Base-by-base conservation (phyloP, 768 basidiomycete genomes). In the Hemileccinum impolitum region DNA sequence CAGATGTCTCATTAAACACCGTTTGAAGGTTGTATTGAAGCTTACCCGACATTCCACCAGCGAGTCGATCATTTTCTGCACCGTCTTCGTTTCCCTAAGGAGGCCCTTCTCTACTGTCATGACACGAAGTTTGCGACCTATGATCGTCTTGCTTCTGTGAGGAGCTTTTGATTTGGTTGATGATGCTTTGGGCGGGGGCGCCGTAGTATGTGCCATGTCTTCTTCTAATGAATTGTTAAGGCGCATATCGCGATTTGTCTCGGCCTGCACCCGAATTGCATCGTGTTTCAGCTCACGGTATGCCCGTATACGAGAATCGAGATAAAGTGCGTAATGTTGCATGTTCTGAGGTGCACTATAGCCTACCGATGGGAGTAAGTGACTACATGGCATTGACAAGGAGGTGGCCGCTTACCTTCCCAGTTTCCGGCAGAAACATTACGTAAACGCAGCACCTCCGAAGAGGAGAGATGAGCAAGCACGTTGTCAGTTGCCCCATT, bases 51-150 rank as follows among this genome's bases (percentile, higher is more conserved):
- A 93, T 65, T 91, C 89, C 28, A 94, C 79, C 55, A 98, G 71
- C 1, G 87, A 66, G 64, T 95, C 92, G 59, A 98, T 85, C 82
- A 93, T 86, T 58, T 75, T 77, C 69, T 98, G 94, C 1, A 98
- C 92, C 23, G 82, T 80, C 68, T 84, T 89, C 2, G 93, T 95
- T 70, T 99, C 96, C 52, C 94, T 78, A 42, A 99, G 68, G 38
- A 98, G 68, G 3, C 96, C 96, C 66, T 97, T 97, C 68, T 99
- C 96, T 19, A 98, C 95, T 0, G 90, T 87, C 82, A 99, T 86
- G 25, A 85, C 77, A 51, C 94, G 76, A 56, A 99, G 70, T 61
- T 96, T 94, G 57, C 92, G 73, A 15, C 91, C 90, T 62, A 80
- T 76, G 15, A 90, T 77, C 0, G 87, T 91, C 69, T 87, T 90